A percentile compares a stretch with the other conserved stretches of the same genome.
Evolutionary conservation across 441 rosid genomes (phyloP).

Genomic region (Adansonia gregorii): DNA sequence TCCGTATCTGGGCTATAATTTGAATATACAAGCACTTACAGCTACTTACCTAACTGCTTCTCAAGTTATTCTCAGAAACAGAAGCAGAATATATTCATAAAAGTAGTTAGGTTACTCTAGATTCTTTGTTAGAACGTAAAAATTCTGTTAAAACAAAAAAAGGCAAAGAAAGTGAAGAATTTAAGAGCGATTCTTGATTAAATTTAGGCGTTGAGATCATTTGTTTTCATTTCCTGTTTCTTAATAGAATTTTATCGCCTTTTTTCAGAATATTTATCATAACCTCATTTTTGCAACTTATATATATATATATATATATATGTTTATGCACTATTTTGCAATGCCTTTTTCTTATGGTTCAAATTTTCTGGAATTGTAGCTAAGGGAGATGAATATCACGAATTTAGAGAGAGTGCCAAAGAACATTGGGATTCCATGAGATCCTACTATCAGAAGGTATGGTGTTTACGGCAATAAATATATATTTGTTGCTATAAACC

Average conservation of each 20-base stretch:
- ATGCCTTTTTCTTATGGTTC: slow-evolving; percentile 27
- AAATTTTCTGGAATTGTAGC: slow-evolving; percentile 50
- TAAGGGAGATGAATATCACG: slow-evolving; percentile 65
- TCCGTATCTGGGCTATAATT: not conserved
- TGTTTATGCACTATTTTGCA: not conserved
- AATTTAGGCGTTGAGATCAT: slow-evolving; percentile 1
- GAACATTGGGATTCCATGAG: slow-evolving; percentile 72
- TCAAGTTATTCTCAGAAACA: not conserved
- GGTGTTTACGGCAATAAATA: slow-evolving; percentile 17
- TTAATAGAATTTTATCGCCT: not conserved
- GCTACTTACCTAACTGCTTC: not conserved
- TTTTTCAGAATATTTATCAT: not conserved
- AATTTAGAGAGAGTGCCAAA: slow-evolving; percentile 58
- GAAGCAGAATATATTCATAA: no score
- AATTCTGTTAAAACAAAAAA: not conserved
- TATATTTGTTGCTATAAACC: not conserved
- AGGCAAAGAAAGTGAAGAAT: not conserved
- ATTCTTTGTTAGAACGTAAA: not conserved
- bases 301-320: not conserved
- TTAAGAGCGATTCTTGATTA: not conserved
- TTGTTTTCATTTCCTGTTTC: not conserved
- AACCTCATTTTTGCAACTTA: not conserved
- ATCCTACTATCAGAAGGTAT: slow-evolving; percentile 71
- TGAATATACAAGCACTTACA: not conserved
- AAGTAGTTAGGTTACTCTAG: not conserved